Conservation (phyloP, 129 eudicot species). For the Flaveria trinervia region DNA sequence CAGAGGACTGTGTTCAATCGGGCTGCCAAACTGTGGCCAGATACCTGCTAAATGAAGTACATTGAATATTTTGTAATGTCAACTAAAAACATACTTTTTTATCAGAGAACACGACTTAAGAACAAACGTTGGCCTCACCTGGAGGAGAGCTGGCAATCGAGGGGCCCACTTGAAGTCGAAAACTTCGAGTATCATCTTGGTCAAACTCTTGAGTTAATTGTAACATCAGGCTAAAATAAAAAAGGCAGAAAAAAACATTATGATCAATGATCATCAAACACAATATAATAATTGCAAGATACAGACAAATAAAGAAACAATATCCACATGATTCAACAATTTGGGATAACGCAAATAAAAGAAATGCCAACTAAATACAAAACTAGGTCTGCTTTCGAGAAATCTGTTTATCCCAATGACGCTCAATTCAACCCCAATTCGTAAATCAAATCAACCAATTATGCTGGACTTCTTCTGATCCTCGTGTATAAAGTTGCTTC, state of each 20-base stretch:
- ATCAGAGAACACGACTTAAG: not conserved
- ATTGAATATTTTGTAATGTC: constrained; percentile 7
- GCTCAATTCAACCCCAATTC: not conserved
- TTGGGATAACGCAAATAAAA: not conserved
- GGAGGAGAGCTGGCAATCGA: constrained; percentile 75
- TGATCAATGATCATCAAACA: constrained; percentile 17
- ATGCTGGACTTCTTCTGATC: not conserved
- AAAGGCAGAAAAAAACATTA: constrained; percentile 13
- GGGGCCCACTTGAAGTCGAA: constrained; percentile 63
- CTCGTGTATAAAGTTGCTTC: not conserved
- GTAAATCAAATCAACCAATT: not conserved
- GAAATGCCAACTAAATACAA: not conserved
- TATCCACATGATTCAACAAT: not conserved
- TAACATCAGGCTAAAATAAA: constrained; percentile 52
- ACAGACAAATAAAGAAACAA: not conserved
- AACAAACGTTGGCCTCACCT: constrained; percentile 37
- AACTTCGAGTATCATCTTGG: constrained; percentile 62
- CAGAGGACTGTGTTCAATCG: constrained; percentile 57
- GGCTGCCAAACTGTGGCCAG: constrained; percentile 68
- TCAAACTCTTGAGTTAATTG: constrained; percentile 75
- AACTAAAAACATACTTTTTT: not conserved
- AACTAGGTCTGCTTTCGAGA: not conserved
- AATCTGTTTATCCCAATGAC: not conserved
- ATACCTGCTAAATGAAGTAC: constrained; percentile 43
- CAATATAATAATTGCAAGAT: constrained; percentile 16